These are phyloP conservation scores for Aspergillus sergii DNA, from an alignment of 2,329 filamentous ascomycete genomes.

Conservation along the genomic window DNA sequence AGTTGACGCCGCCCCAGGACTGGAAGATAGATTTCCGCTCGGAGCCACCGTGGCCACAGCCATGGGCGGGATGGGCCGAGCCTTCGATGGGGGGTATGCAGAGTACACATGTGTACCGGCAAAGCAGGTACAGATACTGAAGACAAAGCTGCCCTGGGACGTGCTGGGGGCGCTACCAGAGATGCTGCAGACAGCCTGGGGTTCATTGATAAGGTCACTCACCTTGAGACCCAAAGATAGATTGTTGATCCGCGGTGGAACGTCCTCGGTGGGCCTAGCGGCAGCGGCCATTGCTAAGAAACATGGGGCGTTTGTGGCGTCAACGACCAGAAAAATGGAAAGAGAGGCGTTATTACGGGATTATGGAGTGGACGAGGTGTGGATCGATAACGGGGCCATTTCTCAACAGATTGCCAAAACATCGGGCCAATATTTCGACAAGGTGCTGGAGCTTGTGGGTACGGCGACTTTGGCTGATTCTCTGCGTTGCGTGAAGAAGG, in stretches of 20 bases:
- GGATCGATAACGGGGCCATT: slow-evolving; percentile 49
- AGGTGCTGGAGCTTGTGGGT: slow-evolving; percentile 52
- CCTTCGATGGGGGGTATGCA: slow-evolving; percentile 54
- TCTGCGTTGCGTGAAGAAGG: slow-evolving; percentile 40
- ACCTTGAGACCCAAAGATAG: slow-evolving; percentile 43
- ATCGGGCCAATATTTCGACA: slow-evolving; percentile 41
- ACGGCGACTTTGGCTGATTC: slow-evolving; percentile 48
- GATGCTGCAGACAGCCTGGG: slow-evolving; percentile 56
- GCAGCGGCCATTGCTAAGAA: slow-evolving; percentile 50
- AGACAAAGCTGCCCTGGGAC: slow-evolving; percentile 44
- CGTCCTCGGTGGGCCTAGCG: slow-evolving; percentile 52
- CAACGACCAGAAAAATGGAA: slow-evolving; percentile 43
- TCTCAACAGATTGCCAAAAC: slow-evolving; percentile 35
- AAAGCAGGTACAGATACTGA: slow-evolving; percentile 43
- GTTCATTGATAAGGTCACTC: slow-evolving; percentile 45
- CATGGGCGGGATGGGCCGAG: slow-evolving; percentile 54
- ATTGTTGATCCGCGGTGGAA: slow-evolving; percentile 54
- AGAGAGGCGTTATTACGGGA: slow-evolving; percentile 43
- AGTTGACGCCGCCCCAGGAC: slow-evolving; percentile 40
- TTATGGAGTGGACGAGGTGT: slow-evolving; percentile 46
- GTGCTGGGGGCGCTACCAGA: slow-evolving; percentile 52
- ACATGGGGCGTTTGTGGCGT: slow-evolving; percentile 43
- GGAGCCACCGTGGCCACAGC: slow-evolving; percentile 50
- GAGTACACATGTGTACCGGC: slow-evolving; percentile 52
- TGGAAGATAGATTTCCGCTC: slow-evolving; percentile 35